These are phyloP conservation scores for Plasmodium berghei DNA, from an alignment of 169 alveolate genomes.

Conservation along the genomic window DNA sequence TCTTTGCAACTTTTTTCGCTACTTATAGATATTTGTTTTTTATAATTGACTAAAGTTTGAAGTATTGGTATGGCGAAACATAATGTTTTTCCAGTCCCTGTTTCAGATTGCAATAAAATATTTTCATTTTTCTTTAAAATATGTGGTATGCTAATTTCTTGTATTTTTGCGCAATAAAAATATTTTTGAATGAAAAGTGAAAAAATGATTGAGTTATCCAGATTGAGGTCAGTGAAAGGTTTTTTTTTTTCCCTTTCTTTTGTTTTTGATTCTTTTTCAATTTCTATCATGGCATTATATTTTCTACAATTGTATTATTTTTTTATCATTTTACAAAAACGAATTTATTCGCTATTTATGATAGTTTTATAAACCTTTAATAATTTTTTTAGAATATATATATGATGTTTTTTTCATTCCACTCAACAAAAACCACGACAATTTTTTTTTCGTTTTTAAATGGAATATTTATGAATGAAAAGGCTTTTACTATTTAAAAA, in stretches of 20 bases:
- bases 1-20: background rate
- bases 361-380: too few species aligned
- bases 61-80: conserved; percentile 92
- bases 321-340: background rate
- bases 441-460: too few species aligned
- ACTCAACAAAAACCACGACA: too few species aligned
- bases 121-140: conserved; percentile 87
- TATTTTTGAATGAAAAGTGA: conserved; percentile 54
- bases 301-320: background rate
- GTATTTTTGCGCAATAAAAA: conserved; percentile 81
- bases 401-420: too few species aligned
- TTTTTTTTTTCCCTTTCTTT: conserved; percentile 43
- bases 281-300: background rate
- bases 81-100: conserved; percentile 94
- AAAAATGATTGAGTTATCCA: conserved; percentile 40
- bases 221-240: conserved; percentile 32
- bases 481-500: too few species aligned
- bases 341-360: too few species aligned
- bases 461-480: too few species aligned
- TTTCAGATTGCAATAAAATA: conserved; percentile 93
- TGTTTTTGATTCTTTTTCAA: conserved; percentile 28
- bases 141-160: conserved; percentile 88
- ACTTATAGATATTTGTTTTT: conserved; percentile 55
- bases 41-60: conserved; percentile 87
- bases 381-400: too few species aligned